These are phyloP conservation scores for Santalum album DNA, from an alignment of 164 flowering plant genomes.

Conservation along the genomic window DNA sequence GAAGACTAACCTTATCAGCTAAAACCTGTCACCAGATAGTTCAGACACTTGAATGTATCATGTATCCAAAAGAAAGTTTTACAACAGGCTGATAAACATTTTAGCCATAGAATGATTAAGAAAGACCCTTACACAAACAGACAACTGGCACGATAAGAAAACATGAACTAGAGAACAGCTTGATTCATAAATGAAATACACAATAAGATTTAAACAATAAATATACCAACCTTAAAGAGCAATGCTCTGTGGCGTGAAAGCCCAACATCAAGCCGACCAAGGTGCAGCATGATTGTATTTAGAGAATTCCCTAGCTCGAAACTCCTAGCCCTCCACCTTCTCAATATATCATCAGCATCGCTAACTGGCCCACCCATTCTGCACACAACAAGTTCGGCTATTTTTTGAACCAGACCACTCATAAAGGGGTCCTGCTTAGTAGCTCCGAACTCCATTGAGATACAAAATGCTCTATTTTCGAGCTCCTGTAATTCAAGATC, in stretches of 20 bases:
- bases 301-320: constrained; percentile 46
- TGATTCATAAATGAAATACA: no score
- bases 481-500: constrained; percentile 66
- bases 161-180: no score
- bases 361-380: constrained; percentile 94
- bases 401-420: constrained; percentile 65
- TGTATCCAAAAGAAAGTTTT: no score
- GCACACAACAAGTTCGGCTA: constrained; percentile 76
- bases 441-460: constrained; percentile 41
- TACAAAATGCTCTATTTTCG: constrained; percentile 45
- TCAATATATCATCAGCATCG: constrained; percentile 78
- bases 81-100: not conserved
- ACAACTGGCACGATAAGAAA: no score
- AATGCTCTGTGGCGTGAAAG: constrained; percentile 96
- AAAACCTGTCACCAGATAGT: constrained; percentile 54
- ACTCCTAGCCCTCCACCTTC: constrained; percentile 65
- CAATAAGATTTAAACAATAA: no score
- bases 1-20: constrained; percentile 81
- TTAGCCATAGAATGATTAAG: no score
- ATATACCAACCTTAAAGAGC: constrained; percentile 99
- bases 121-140: no score
- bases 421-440: constrained; percentile 26
- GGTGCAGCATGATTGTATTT: constrained; percentile 64
- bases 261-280: constrained; percentile 84
- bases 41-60: constrained; percentile 1